A percentile compares a stretch with the other conserved stretches of the same genome.
These are phyloP conservation scores for Daucus carota DNA, from an alignment of 129 eudicot species.

Conservation along the genomic window DH1_v3.0 NC_030387.2:34409001-34409500, in stretches of 20 bases:
- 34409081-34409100: constrained; percentile 99
- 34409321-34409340: too few species aligned
- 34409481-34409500: neutral
- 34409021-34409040: neutral
- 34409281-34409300: neutral
- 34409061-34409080: constrained; percentile 13
- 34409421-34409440: neutral
- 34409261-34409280: neutral
- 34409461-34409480: neutral
- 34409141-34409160: constrained; percentile 99
- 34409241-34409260: neutral
- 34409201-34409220: constrained; percentile 81
- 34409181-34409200: constrained; percentile 92
- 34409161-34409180: constrained; percentile 86
- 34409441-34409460: neutral
- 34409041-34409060: neutral
- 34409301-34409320: too few species aligned
- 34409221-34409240: constrained; percentile 38
- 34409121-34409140: constrained; percentile 98
- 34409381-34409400: neutral
- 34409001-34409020: neutral
- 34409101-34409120: constrained; percentile 84
- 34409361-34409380: neutral
- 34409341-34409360: neutral
- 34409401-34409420: neutral